Percentiles rank a stretch among this genome's conserved stretches.
phyloP scores from a whole-genome alignment of 257 asterid species.

The Cynanchum wilfordii region DNA sequence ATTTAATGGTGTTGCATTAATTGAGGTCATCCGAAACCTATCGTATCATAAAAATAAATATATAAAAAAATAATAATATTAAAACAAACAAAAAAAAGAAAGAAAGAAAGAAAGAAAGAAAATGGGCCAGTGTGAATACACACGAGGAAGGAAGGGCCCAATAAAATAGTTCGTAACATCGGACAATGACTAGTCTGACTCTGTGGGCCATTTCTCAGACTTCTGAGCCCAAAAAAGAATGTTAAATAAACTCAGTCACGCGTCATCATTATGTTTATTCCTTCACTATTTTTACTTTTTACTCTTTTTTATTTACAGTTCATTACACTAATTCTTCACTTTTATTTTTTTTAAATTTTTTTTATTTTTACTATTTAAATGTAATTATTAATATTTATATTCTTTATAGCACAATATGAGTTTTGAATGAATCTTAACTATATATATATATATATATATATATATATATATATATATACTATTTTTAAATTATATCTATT shows the following conservation, averaged over 20 bases:
- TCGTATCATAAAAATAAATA: too few relatives aligned
- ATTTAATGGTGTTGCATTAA: too few relatives aligned
- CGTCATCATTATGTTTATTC: conserved; percentile 28
- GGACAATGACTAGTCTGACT: conserved; percentile 19
- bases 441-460: too few relatives aligned
- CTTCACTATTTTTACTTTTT: not conserved
- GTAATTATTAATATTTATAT: not conserved
- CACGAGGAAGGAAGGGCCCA: conserved; percentile 9
- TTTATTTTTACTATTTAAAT: not conserved
- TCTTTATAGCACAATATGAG: too few relatives aligned
- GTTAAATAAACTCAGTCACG: conserved; percentile 21
- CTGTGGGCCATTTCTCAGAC: conserved; percentile 23
- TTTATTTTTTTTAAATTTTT: not conserved
- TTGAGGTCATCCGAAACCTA: too few relatives aligned
- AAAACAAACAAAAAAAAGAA: too few relatives aligned
- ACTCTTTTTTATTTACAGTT: conserved; percentile 1
- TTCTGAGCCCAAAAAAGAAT: conserved; percentile 21
- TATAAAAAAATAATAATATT: too few relatives aligned
- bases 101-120: too few relatives aligned
- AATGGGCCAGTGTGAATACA: conserved; percentile 3
- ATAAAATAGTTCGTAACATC: not conserved
- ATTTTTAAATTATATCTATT: too few relatives aligned
- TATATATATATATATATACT: too few relatives aligned
- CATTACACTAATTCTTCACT: too few relatives aligned
- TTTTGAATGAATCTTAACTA: too few relatives aligned